Base-by-base conservation (phyloP, 768 basidiomycete species). In the Brasilioporus rufonigricans region DNA sequence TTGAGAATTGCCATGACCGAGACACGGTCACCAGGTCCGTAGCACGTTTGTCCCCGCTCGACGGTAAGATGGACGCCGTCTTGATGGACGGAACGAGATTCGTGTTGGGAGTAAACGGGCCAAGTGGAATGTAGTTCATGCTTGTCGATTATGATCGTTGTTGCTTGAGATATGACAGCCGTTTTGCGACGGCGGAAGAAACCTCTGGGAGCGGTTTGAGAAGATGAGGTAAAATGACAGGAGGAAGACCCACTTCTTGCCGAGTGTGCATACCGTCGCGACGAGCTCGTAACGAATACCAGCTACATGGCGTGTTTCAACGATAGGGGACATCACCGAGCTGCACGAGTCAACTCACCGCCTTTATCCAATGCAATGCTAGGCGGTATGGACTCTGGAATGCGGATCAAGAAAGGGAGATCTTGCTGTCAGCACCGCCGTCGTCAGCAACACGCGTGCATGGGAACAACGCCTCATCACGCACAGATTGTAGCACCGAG, bases 61-160 rank as follows among this genome's bases (percentile, higher is more conserved):
- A 93, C 86, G 41, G 80, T 83, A 56, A 97, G 81, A 23, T 80
- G 85, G 18, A 93, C 79, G 26, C 85, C 86, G 4, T 91, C 86
- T 57, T 85, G 81, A 3, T 76, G 63, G 18, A 83, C 71, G 16
- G 81, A 77, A n/a, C 90, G 86, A 32, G 78, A 79, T 63, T 93
- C 89, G 12, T 81, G 80, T 65, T 92, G 89, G 46, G 81, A 82
- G 65, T 93, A 96, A 29, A 95, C 80, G 3, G 94, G 93, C 94
- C 94, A 97, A 1, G 91, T 87, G 5, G 93, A 89, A 65, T 96
- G 93, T 8, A 95, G 75, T 60, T 96, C 94, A 65, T 96, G 93
- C 70, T 96, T 97, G 76, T 92, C 89, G 63, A 97, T 91, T 58
- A 86, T 82, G 43, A 97, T 86, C 13, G 80, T 74, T 32, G 89